Conservation (phyloP, 306 rosid species). For the Phaseolus lunatus region DNA sequence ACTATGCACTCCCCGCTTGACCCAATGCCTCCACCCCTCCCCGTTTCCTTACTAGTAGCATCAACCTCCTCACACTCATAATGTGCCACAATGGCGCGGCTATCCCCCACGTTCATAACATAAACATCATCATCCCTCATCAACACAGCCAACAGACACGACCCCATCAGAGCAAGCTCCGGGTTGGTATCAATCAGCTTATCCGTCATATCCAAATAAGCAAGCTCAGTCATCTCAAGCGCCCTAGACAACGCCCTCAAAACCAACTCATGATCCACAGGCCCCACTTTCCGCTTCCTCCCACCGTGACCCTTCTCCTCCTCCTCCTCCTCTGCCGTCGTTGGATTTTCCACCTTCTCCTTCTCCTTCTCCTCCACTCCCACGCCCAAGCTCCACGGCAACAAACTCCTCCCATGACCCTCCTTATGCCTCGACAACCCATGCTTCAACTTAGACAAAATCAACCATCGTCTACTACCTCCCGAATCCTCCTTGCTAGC, state of each 20-base stretch:
- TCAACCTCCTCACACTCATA: constrained; percentile 60
- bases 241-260: constrained; percentile 79
- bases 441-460: constrained; percentile 76
- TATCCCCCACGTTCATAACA: constrained; percentile 92
- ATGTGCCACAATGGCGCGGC: constrained; percentile 88
- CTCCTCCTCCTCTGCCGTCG: constrained; percentile 32
- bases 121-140: constrained; percentile 96
- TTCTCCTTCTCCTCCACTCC: constrained; percentile 61
- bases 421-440: constrained; percentile 82
- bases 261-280: constrained; percentile 75
- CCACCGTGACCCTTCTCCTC: constrained; percentile 52
- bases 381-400: constrained; percentile 68
- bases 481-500: constrained; percentile 76
- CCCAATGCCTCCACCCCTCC: constrained; percentile 50
- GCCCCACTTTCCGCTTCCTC: constrained; percentile 80
- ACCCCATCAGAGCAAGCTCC: constrained; percentile 92
- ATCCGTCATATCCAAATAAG: constrained; percentile 85
- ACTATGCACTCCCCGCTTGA: constrained; percentile 60
- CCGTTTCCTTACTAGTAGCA: constrained; percentile 48
- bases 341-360: constrained; percentile 66
- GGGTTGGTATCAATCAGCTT: constrained; percentile 83
- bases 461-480: constrained; percentile 70
- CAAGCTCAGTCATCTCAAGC: constrained; percentile 78
- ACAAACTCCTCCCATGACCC: constrained; percentile 60
- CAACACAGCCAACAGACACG: constrained; percentile 79